Evolutionary conservation across 2,329 filamentous ascomycete species (phyloP).

Genomic region (Myriosclerotinia duriaeana): DNA sequence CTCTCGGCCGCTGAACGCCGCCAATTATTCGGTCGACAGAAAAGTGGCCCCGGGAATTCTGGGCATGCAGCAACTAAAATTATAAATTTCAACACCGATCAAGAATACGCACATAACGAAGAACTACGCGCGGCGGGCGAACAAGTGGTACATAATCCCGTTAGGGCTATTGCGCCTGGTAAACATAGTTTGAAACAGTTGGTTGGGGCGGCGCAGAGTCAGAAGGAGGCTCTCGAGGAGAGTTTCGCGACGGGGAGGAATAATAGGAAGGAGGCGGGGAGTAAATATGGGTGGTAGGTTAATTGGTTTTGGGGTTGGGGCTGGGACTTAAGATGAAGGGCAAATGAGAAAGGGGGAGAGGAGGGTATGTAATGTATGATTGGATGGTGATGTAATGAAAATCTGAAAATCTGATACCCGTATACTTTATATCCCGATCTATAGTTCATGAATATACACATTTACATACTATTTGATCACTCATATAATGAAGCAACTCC

Average conservation of each 20-base stretch:
- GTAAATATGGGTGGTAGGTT: constrained; percentile 75
- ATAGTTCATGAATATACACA: no score
- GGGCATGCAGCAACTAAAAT: constrained; percentile 57
- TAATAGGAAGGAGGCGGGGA: constrained; percentile 79
- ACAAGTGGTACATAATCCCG: constrained; percentile 72
- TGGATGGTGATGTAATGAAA: not conserved
- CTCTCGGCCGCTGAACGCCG: constrained; percentile 74
- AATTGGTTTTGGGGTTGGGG: no score
- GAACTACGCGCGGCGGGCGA: constrained; percentile 68
- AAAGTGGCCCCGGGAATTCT: constrained; percentile 40
- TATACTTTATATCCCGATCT: no score
- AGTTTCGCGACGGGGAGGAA: constrained; percentile 79
- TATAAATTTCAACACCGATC: constrained; percentile 84
- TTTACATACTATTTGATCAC: no score
- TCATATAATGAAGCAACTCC: no score
- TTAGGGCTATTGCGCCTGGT: constrained; percentile 77
- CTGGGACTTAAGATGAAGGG: no score
- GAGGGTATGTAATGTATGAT: not conserved
- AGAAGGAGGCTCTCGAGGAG: constrained; percentile 86
- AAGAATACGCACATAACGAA: constrained; percentile 85
- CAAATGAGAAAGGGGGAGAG: not conserved
- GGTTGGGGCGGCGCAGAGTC: constrained; percentile 76
- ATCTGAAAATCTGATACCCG: not conserved
- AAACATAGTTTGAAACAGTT: constrained; percentile 90
- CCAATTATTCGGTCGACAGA: constrained; percentile 77